These are phyloP conservation scores for Tetrahymena elliotti DNA, from an alignment of 73 alveolate species.

Conservation along the genomic window DNA sequence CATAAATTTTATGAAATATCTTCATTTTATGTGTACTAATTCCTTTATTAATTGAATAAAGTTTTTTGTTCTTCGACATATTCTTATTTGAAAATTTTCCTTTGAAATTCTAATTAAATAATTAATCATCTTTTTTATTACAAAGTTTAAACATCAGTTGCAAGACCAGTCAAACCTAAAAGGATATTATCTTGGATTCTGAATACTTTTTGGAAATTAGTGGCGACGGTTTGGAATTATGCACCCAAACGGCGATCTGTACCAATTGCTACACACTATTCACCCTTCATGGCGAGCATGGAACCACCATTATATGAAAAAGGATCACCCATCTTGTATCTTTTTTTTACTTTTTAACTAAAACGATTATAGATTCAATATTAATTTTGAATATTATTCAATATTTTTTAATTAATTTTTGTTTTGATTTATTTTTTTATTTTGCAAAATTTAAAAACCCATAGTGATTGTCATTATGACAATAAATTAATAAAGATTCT, in stretches of 20 bases:
- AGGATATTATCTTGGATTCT: slow-evolving; percentile 80
- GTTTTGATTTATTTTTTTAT: neutral
- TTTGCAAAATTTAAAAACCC: neutral
- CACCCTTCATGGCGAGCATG: slow-evolving; percentile 92
- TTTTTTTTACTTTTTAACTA: neutral
- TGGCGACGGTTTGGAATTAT: slow-evolving; percentile 71
- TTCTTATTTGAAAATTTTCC: neutral
- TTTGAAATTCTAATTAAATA: neutral
- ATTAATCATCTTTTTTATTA: slow-evolving; percentile 10
- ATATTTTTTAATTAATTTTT: neutral
- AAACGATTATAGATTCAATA: neutral
- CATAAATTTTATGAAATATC: too few relatives aligned
- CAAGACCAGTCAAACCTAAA: slow-evolving; percentile 87
- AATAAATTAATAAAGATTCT: neutral
- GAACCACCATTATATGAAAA: slow-evolving; percentile 86
- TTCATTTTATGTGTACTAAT: neutral
- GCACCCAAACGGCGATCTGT: slow-evolving; percentile 92
- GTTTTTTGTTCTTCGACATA: too few relatives aligned
- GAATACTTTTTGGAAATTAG: slow-evolving; percentile 83
- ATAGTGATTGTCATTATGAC: neutral
- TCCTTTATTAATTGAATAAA: neutral
- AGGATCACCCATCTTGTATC: neutral
- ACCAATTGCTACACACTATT: slow-evolving; percentile 93
- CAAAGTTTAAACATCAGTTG: slow-evolving; percentile 89
- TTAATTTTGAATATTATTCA: neutral